Evolutionary conservation across 2,329 filamentous ascomycete genomes (phyloP), one percentile per base, ranked within the genome.

Genomic region (Colletotrichum sp.): DNA sequence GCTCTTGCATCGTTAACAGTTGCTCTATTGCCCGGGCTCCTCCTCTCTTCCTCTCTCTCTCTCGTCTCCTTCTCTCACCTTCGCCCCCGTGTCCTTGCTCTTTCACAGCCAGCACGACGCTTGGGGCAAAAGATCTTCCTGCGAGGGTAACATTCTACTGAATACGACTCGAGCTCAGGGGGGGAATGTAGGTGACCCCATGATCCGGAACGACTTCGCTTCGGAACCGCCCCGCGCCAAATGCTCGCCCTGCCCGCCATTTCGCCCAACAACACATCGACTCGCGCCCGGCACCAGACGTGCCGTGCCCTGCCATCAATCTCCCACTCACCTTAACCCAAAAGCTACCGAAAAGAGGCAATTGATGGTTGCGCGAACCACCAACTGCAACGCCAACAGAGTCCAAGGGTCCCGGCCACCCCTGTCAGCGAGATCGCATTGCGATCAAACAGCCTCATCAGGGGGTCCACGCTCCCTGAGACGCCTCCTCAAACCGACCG

Each of bases 381-480:
- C 28, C 28, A 28, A 28, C 30, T 30, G 30, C 28, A 43, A 21
- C 28, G 36, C 36, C 48, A 58, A 9, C n/a, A 48, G 12, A 38
- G 28, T 12, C 9, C 9, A 21, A 21, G 43, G 55, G 52, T 43
- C 30, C 52, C 24, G 18, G 13, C 24, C 55, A 16, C 26, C 26
- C 26, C 57, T 60, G 38, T 24, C 8, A 9, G 26, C 60, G 34
- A 48, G 58, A 72, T 77, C 73, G 64, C 72, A 66, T 77, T 48
- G 43, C 75, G 72, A 68, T 77, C 67, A 75, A 77, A 72, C 75
- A 73, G 24, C 75, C 32, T 69, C 73, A 67, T 28, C 73, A 69
- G 68, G 75, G 73, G 69, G 38, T 7, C 10, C 43, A 48, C 10
- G 43, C n/a, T 76, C 48, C 67, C 73, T 77, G 76, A 76, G 73